These are phyloP conservation scores for Cenchrus purpureus DNA, from an alignment of 176 grass and related monocot species.

Conservation along the genomic window DNA sequence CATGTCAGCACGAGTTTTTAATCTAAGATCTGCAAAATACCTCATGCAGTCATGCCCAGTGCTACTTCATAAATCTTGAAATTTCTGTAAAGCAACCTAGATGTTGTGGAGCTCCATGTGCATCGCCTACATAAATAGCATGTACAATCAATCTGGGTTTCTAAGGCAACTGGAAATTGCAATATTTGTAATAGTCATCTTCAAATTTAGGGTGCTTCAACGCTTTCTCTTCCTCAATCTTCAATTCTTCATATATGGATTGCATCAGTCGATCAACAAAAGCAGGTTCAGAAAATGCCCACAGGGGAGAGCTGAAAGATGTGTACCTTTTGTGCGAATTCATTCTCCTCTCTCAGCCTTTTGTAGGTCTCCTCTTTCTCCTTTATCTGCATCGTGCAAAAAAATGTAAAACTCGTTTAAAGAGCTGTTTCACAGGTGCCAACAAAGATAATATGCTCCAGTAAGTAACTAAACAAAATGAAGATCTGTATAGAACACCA, in stretches of 20 bases:
- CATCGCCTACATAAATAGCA: too few species aligned
- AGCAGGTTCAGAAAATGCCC: not conserved
- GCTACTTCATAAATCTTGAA: too few species aligned
- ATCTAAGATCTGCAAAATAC: too few species aligned
- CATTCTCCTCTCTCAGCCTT: constrained; percentile 82
- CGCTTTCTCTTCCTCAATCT: constrained; percentile 99
- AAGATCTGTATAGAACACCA: not conserved
- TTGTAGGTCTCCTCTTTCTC: constrained; percentile 88
- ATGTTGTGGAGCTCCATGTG: too few species aligned
- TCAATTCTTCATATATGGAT: constrained; percentile 57
- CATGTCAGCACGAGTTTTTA: too few species aligned
- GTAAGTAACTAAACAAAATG: not conserved
- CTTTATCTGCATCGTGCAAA: constrained; percentile 57
- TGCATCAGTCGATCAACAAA: constrained; percentile 6
- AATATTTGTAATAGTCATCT: too few species aligned
- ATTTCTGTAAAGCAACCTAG: too few species aligned
- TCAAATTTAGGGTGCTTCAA: constrained; percentile 53
- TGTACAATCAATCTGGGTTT: too few species aligned
- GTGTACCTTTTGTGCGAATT: constrained; percentile 74
- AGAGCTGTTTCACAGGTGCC: not conserved
- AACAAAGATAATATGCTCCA: not conserved
- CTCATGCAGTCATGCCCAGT: too few species aligned
- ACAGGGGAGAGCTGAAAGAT: not conserved
- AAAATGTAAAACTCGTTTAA: not conserved
- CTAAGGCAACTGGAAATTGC: too few species aligned